Evolutionary conservation across 225 moss, liverwort and hornwort genomes (phyloP).

Genomic region (Marchantia paleacea): DNA sequence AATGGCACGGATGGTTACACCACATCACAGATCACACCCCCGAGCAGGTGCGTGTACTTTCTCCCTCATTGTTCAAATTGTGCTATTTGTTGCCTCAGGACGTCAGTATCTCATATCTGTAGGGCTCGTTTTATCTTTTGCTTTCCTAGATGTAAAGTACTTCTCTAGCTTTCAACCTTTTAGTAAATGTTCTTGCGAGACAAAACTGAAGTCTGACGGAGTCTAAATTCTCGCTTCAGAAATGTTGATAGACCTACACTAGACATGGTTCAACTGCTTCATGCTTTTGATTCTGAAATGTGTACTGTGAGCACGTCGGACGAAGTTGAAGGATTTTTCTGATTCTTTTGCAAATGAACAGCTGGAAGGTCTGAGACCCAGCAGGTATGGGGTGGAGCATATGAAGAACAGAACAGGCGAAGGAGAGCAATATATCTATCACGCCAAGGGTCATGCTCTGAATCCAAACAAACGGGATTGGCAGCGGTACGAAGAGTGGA

Average conservation of each 20-base stretch:
- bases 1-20: constrained; percentile 97
- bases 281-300: not conserved
- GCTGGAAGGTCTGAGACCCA: constrained; percentile 76
- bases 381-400: constrained; percentile 75
- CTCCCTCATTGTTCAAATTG: not conserved
- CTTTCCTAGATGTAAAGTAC: no score
- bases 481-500: constrained; percentile 83
- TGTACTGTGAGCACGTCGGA: not conserved
- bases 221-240: not conserved
- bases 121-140: no score
- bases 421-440: constrained; percentile 80
- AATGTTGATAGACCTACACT: no score
- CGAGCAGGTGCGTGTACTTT: constrained; percentile 52
- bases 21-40: constrained; percentile 69
- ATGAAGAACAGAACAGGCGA: constrained; percentile 81
- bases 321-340: not conserved
- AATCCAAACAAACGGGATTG: constrained; percentile 80
- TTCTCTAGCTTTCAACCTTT: no score
- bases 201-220: not conserved
- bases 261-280: no score
- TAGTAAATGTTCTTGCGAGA: no score
- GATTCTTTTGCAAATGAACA: constrained; percentile 29
- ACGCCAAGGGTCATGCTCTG: constrained; percentile 86
- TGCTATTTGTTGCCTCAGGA: no score
- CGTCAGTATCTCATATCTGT: no score